phyloP scores from a whole-genome alignment of 2,329 filamentous ascomycete genomes.

The Fusarium nurragi region DNA sequence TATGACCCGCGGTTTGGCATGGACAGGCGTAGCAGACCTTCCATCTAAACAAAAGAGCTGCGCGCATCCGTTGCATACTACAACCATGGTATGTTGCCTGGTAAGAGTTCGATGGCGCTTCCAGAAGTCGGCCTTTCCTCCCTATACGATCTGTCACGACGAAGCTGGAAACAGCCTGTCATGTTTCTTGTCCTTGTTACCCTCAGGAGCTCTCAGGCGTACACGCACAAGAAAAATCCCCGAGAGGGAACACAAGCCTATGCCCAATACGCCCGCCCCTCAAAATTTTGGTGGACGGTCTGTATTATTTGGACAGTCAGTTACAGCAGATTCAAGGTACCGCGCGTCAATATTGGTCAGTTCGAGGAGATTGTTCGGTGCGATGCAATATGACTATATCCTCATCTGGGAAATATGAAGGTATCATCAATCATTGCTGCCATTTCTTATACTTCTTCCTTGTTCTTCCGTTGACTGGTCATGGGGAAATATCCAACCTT shows the following conservation, averaged over 20 bases:
- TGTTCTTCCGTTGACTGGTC: not conserved
- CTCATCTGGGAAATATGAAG: not conserved
- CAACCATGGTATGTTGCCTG: slow-evolving; percentile 17
- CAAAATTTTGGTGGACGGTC: slow-evolving; percentile 20
- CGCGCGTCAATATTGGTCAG: slow-evolving; percentile 13
- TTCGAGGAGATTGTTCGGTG: slow-evolving; percentile 10
- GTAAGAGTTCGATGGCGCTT: slow-evolving; percentile 29
- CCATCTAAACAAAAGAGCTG: slow-evolving; percentile 27
- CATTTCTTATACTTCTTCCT: not conserved
- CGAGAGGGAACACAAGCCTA: slow-evolving; percentile 49
- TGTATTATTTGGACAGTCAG: slow-evolving; percentile 5
- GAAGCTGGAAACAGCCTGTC: slow-evolving; percentile 33
- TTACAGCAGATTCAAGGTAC: slow-evolving; percentile 13
- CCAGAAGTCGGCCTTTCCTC: slow-evolving; percentile 27
- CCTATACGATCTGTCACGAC: slow-evolving; percentile 2
- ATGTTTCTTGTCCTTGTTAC: slow-evolving; percentile 44
- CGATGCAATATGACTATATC: slow-evolving; percentile 2
- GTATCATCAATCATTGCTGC: not conserved
- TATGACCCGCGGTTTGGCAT: slow-evolving; percentile 11
- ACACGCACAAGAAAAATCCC: slow-evolving; percentile 54
- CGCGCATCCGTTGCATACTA: slow-evolving; percentile 35
- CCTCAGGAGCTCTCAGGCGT: slow-evolving; percentile 51
- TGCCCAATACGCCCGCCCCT: slow-evolving; percentile 34
- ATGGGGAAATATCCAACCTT: not conserved
- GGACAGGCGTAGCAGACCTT: not conserved